phyloP scores from a whole-genome alignment of 495 filamentous ascomycete genomes.

The Stereocaulon alpinum region DNA sequence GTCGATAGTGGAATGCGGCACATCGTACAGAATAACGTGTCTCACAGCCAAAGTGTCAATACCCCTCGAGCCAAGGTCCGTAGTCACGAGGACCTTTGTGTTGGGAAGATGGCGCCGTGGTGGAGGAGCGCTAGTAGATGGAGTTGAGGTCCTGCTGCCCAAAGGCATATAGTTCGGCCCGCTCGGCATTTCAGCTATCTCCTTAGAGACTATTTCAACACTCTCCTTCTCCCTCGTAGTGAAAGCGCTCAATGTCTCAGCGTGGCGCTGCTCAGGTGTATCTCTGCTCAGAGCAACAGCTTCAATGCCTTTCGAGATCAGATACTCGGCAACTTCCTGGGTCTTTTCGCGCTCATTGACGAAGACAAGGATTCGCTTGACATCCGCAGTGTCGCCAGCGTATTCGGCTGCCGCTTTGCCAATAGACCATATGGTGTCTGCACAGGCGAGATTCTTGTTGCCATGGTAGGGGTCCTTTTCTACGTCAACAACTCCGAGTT shows the following conservation, averaged over 20 bases:
- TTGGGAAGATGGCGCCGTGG: constrained; percentile 43
- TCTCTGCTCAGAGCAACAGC: constrained; percentile 75
- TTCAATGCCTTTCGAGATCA: constrained; percentile 76
- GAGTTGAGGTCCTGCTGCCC: not conserved
- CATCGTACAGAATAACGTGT: constrained; percentile 87
- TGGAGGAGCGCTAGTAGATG: constrained; percentile 1
- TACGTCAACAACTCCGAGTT: constrained; percentile 86
- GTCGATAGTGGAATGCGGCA: constrained; percentile 90
- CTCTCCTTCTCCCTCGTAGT: constrained; percentile 33
- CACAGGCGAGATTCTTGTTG: constrained; percentile 84
- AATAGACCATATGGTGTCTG: constrained; percentile 88
- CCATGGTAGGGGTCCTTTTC: constrained; percentile 81
- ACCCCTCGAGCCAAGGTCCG: constrained; percentile 82
- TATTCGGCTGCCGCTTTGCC: constrained; percentile 53
- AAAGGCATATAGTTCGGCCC: constrained; percentile 19
- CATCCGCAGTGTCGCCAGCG: constrained; percentile 34
- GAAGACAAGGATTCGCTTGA: constrained; percentile 88
- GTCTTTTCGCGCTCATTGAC: constrained; percentile 95
- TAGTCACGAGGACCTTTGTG: constrained; percentile 85
- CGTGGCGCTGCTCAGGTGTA: constrained; percentile 57
- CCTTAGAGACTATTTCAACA: constrained; percentile 12
- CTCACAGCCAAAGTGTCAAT: constrained; percentile 91
- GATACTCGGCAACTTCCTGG: constrained; percentile 66
- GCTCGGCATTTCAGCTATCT: constrained; percentile 25
- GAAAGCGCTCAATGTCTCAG: constrained; percentile 66